Conservation (phyloP, 2,329 filamentous ascomycete genomes). For the Fusarium sp. region DNA sequence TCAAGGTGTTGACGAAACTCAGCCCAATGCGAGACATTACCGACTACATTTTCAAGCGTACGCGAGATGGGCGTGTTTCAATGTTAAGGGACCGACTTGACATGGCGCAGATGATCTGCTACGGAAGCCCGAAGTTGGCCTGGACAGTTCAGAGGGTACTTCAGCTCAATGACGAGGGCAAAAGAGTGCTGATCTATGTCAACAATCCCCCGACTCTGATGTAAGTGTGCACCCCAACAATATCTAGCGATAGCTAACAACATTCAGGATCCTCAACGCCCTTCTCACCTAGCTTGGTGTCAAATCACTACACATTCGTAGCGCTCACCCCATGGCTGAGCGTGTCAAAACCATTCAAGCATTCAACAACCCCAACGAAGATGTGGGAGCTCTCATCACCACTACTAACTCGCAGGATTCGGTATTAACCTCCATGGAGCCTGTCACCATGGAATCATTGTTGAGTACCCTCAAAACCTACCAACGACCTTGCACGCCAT, state of each 20-base stretch:
- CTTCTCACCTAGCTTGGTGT: background rate
- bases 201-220: background rate
- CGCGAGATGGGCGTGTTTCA: background rate
- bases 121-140: background rate
- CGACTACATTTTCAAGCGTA: background rate
- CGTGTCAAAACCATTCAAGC: background rate
- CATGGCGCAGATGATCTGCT: background rate
- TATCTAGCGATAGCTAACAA: background rate
- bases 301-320: background rate
- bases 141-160: background rate
- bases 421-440: background rate
- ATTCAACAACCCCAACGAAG: background rate
- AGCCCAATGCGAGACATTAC: background rate
- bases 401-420: rapidly evolving
- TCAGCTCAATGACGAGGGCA: background rate
- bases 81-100: background rate
- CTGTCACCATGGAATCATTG: background rate
- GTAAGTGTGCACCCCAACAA: background rate
- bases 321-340: background rate
- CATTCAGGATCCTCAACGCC: background rate
- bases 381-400: background rate
- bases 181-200: background rate
- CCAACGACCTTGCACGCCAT: background rate
- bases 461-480: background rate
- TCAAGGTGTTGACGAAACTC: background rate